A percentile compares a stretch with the other conserved stretches of the same genome.
These are phyloP conservation scores for Apophysomyces trapeziformis DNA, from an alignment of 371 early-diverging fungal species.

Conservation along the genomic window DNA sequence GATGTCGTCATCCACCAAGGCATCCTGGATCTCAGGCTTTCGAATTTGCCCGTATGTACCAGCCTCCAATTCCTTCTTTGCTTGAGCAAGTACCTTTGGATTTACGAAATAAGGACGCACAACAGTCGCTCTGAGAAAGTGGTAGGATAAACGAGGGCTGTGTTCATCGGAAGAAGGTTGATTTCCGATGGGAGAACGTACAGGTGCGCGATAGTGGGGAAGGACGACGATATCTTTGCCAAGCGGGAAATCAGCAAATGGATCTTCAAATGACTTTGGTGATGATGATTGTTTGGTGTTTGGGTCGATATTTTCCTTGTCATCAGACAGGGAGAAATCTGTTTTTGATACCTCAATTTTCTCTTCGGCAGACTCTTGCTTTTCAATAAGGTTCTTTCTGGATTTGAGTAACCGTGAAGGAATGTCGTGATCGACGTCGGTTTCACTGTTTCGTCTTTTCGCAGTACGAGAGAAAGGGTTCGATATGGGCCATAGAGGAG, in stretches of 20 bases:
- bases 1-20: slow-evolving; percentile 3
- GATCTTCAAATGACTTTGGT: not conserved
- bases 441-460: slow-evolving; percentile 1
- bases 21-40: slow-evolving; percentile 4
- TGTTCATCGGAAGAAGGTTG: not conserved
- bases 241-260: slow-evolving; percentile 5
- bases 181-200: not conserved
- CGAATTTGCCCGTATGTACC: slow-evolving; percentile 1
- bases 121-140: not conserved
- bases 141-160: not conserved
- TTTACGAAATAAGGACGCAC: slow-evolving; percentile 1
- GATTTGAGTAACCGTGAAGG: not conserved
- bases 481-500: not conserved
- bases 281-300: not conserved
- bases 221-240: not conserved
- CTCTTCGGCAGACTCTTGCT: not conserved
- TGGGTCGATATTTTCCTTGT: slow-evolving; percentile 5
- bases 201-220: not conserved
- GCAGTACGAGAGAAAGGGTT: slow-evolving; percentile 4
- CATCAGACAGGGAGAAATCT: not conserved
- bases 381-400: not conserved
- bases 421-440: not conserved
- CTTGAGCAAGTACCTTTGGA: not conserved
- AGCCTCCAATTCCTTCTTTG: slow-evolving; percentile 7
- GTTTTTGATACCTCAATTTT: not conserved